Evolutionary conservation across 2,329 filamentous ascomycete genomes (phyloP), one percentile per base, ranked within the genome.

Genomic region (Ascochyta viciae-villosae): DNA sequence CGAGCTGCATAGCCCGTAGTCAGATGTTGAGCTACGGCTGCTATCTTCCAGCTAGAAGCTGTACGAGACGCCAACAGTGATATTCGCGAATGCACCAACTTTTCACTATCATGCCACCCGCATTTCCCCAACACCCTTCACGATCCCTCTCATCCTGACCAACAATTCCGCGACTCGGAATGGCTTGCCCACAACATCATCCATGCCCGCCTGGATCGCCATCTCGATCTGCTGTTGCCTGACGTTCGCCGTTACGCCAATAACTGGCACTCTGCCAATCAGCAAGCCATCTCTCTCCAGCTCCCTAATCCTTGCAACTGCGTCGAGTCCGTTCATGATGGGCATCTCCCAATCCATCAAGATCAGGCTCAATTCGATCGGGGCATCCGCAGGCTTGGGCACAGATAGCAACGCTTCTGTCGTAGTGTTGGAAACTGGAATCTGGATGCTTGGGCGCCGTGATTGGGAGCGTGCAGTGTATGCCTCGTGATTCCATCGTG

Each of bases 101-200:
- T 35, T 31, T n/a, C 37, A 2, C n/a, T 13, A 24, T 22, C 37
- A 24, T 12, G 26, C 46, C 37, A 56, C 5, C 9, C 42, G 5
- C 12, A 29, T 42, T n/a, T 22, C 37, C 22, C 50, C 43, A 26
- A 57, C 44, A 3, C 49, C 43, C 4, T 55, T 49, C 2, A 67
- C 58, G 16, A 65, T 54, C 0, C 53, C 53, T 34, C 41, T 61
- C 64, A 72, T 71, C 8, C 61, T 62, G 1, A 39, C 51, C 26
- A 69, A 53, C 35, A 74, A 45, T 42, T 73, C 71, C 1, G 57
- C 57, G 23, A 74, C 66, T 2, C 66, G 58, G 70, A 93, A 94
- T 3, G 91, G 90, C 70, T 94, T 94, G 1, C 88, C 88, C 33
- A 94, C 89, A 39, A 92, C 86, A 74, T 73, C 65, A n/a, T 74